These are phyloP conservation scores for Viola pubescens DNA, from an alignment of 441 rosid species.

Conservation along the genomic window DNA sequence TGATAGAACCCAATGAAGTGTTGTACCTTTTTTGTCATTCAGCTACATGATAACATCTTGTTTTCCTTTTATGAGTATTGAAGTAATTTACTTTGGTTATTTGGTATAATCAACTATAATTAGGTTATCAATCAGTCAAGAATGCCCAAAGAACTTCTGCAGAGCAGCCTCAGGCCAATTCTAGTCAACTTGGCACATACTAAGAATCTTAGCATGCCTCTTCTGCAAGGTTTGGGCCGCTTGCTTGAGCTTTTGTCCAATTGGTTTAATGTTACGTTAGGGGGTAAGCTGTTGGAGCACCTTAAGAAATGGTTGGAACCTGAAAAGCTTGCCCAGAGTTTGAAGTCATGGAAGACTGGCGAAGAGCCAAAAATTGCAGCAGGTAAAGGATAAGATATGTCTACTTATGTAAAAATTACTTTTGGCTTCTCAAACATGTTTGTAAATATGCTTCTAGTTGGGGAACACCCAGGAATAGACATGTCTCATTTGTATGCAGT, in stretches of 20 bases:
- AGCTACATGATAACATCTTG: background rate
- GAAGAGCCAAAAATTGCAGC: slow-evolving; percentile 99
- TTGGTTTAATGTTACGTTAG: slow-evolving; percentile 98
- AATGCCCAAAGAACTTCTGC: slow-evolving; percentile 98
- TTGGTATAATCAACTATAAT: slow-evolving; percentile 11
- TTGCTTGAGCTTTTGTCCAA: slow-evolving; percentile 94
- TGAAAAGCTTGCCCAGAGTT: slow-evolving; percentile 90
- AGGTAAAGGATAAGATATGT: slow-evolving; percentile 34
- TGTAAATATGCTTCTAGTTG: background rate
- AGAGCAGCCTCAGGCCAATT: slow-evolving; percentile 98
- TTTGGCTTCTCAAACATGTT: no score
- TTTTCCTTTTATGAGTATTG: background rate
- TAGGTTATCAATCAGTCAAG: slow-evolving; percentile 96
- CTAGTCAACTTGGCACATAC: slow-evolving; percentile 95
- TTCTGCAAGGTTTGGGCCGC: slow-evolving; percentile 96
- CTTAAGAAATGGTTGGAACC: slow-evolving; percentile 99
- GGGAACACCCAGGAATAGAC: background rate
- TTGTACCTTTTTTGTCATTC: no score
- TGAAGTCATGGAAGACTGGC: slow-evolving; percentile 95
- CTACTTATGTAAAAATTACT: no score
- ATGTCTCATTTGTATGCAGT: background rate
- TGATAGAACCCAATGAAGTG: background rate
- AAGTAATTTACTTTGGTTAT: background rate
- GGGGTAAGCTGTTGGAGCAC: slow-evolving; percentile 96
- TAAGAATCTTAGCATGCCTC: slow-evolving; percentile 97